A percentile compares a stretch with the other conserved stretches of the same genome.
Evolutionary conservation across 345 rosid genomes (phyloP).

Genomic region (Litchi chinensis): DNA sequence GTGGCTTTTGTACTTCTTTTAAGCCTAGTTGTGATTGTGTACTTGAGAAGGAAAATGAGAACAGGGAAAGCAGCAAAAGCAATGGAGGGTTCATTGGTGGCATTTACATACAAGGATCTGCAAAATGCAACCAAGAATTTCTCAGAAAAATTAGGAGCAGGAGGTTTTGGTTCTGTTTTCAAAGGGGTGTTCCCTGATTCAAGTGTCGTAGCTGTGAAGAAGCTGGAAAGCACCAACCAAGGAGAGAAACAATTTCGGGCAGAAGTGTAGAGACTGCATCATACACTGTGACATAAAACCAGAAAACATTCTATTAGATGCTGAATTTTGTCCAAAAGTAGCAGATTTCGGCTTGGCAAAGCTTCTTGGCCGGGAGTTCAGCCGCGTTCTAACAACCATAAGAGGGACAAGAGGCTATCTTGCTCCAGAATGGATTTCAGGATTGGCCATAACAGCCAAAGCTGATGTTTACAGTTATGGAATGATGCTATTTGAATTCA

Average conservation of each 20-base stretch:
- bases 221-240: conserved; percentile 73
- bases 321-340: too few species aligned
- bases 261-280: conserved; percentile 36
- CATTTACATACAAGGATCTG: conserved; percentile 65
- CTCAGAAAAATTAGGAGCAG: conserved; percentile 77
- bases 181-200: conserved; percentile 69
- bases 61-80: conserved; percentile 27
- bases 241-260: conserved; percentile 88
- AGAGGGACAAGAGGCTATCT: too few species aligned
- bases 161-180: conserved; percentile 89
- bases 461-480: too few species aligned
- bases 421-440: too few species aligned
- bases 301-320: too few species aligned
- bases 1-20: conserved; percentile 32
- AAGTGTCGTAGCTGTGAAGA: conserved; percentile 70
- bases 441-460: too few species aligned
- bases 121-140: conserved; percentile 73
- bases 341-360: too few species aligned
- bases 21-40: conserved; percentile 28
- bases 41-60: conserved; percentile 39
- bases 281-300: too few species aligned
- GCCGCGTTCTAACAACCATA: too few species aligned
- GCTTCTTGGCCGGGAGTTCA: too few species aligned
- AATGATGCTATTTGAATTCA: too few species aligned
- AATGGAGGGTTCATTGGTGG: conserved; percentile 64